Percentiles rank a stretch among this genome's conserved stretches.
phyloP scores from a whole-genome alignment of 2,329 filamentous ascomycete genomes.

The Balansia obtecta region DNA sequence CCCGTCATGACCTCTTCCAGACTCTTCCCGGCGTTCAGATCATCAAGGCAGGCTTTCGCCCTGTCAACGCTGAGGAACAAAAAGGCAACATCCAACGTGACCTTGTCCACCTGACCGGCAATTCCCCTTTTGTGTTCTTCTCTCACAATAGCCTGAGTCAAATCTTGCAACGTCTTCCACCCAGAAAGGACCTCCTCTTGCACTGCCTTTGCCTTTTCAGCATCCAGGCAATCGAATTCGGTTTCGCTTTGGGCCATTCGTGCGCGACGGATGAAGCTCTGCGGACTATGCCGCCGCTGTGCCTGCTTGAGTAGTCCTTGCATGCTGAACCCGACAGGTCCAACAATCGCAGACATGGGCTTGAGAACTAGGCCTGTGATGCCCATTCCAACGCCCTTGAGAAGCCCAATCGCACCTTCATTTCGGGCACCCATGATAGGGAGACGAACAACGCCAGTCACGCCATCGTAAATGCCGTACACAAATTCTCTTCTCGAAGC shows the following conservation, averaged over 20 bases:
- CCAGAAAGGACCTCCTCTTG: slow-evolving; percentile 17
- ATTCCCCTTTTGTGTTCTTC: slow-evolving; percentile 25
- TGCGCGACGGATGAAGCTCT: slow-evolving; percentile 40
- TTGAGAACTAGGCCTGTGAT: slow-evolving; percentile 53
- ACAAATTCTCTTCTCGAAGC: slow-evolving; percentile 50
- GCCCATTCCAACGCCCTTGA: slow-evolving; percentile 49
- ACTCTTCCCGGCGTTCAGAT: slow-evolving; percentile 30
- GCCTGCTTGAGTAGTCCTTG: slow-evolving; percentile 52
- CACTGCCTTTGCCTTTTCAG: slow-evolving; percentile 17
- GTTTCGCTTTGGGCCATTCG: slow-evolving; percentile 46
- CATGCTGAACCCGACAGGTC: slow-evolving; percentile 48
- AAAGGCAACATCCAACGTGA: slow-evolving; percentile 15
- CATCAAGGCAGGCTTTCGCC: slow-evolving; percentile 32
- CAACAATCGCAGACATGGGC: slow-evolving; percentile 47
- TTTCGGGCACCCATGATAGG: slow-evolving; percentile 45
- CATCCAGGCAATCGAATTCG: slow-evolving; percentile 25
- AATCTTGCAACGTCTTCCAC: slow-evolving; percentile 20
- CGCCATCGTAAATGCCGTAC: slow-evolving; percentile 52
- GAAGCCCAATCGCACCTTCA: slow-evolving; percentile 32
- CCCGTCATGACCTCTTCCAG: slow-evolving; percentile 13
- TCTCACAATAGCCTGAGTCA: slow-evolving; percentile 15
- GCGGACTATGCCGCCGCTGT: slow-evolving; percentile 38
- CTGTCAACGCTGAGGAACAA: slow-evolving; percentile 37
- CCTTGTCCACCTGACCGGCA: slow-evolving; percentile 21
- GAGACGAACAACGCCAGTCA: slow-evolving; percentile 48